Evolutionary conservation across 371 early-diverging fungal genomes (phyloP).

Genomic region (Rhizomucor miehei): DNA sequence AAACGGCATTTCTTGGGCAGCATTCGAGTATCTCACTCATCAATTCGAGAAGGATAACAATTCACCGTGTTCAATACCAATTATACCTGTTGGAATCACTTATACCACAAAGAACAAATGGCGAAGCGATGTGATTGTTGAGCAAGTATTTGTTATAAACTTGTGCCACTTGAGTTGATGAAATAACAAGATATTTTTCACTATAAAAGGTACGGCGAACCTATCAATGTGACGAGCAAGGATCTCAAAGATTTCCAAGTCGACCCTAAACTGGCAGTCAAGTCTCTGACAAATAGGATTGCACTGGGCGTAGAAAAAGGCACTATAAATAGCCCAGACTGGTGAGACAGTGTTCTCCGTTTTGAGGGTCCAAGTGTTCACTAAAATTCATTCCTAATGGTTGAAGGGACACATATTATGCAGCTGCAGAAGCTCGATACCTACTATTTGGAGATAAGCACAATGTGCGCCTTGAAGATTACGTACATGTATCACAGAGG

Average conservation of each 20-base stretch:
- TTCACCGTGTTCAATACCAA: conserved; percentile 8
- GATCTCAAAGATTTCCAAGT: conserved; percentile 37
- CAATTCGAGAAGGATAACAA: conserved; percentile 3
- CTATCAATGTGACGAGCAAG: conserved; percentile 32
- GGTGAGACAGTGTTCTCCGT: conserved; percentile 22
- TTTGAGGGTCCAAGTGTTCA: not conserved
- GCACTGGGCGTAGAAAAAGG: conserved; percentile 43
- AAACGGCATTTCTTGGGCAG: conserved; percentile 57
- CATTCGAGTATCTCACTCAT: conserved; percentile 40
- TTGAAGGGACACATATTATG: conserved; percentile 50
- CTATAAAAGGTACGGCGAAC: conserved; percentile 43
- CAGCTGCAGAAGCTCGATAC: conserved; percentile 38
- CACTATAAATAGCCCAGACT: conserved; percentile 57
- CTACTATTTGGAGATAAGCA: conserved; percentile 47
- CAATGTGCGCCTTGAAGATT: conserved; percentile 40
- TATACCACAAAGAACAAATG: conserved; percentile 56
- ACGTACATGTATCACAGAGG: conserved; percentile 51
- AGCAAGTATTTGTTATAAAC: conserved; percentile 29
- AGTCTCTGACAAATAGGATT: conserved; percentile 44
- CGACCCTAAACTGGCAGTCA: conserved; percentile 43
- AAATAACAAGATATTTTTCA: not conserved
- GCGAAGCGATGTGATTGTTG: conserved; percentile 52
- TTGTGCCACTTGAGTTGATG: too few relatives aligned
- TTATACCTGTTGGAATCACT: conserved; percentile 53
- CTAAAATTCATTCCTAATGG: not conserved